A percentile compares a stretch with the other conserved stretches of the same genome.
Evolutionary conservation across 352 stramenopile genomes (phyloP).

Genomic region (Phytophthora europaea): DNA sequence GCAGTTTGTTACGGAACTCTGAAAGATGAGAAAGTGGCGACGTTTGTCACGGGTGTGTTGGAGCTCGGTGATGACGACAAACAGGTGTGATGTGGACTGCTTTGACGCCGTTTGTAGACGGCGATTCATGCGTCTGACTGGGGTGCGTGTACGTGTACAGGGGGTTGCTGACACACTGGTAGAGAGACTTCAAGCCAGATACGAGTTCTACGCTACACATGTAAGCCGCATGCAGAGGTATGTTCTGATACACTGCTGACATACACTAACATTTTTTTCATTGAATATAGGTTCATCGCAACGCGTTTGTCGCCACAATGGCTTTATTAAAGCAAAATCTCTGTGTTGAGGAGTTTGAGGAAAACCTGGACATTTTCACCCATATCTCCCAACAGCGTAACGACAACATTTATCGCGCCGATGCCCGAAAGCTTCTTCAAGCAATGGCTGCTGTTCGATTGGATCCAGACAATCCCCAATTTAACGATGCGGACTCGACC

Average conservation of each 20-base stretch:
- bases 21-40: constrained; percentile 76
- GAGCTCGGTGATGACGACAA: constrained; percentile 75
- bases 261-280: background rate
- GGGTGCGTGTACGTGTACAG: constrained; percentile 33
- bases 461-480: constrained; percentile 84
- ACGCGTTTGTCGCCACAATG: constrained; percentile 76
- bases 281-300: constrained; percentile 75
- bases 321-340: constrained; percentile 84
- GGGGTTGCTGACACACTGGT: constrained; percentile 85
- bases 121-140: background rate
- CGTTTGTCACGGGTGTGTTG: constrained; percentile 74
- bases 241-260: background rate
- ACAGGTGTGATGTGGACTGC: constrained; percentile 51
- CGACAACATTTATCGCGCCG: constrained; percentile 83
- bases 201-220: constrained; percentile 83
- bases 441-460: constrained; percentile 81
- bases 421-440: constrained; percentile 88
- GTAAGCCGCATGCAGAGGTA: constrained; percentile 36
- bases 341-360: constrained; percentile 82
- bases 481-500: constrained; percentile 65
- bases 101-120: background rate
- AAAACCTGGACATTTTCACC: constrained; percentile 82
- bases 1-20: constrained; percentile 85
- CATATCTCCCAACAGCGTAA: constrained; percentile 87
- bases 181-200: constrained; percentile 87